A percentile compares a stretch with the other conserved stretches of the same genome.
Evolutionary conservation across 208 protist species (phyloP).

Genomic region (Crithidia thermophila): DNA sequence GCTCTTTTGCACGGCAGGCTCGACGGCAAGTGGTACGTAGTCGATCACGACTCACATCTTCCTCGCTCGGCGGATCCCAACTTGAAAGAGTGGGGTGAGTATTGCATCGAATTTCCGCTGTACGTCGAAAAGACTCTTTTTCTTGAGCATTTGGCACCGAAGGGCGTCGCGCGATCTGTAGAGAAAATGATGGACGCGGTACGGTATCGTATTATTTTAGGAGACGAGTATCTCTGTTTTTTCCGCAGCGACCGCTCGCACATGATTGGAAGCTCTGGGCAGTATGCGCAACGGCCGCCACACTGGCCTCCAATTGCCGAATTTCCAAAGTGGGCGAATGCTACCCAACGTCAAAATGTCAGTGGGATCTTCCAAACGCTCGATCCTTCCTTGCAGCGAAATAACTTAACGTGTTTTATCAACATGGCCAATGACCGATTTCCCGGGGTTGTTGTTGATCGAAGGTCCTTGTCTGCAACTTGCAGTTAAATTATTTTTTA

Average conservation of each 20-base stretch:
- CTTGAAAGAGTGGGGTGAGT: constrained; percentile 7
- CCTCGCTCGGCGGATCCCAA: constrained; percentile 1
- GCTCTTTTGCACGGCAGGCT: constrained; percentile 9
- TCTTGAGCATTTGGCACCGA: neutral
- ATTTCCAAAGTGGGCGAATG: neutral
- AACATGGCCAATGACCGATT: constrained; percentile 36
- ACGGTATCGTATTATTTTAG: constrained; percentile 29
- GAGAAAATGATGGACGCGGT: constrained; percentile 21
- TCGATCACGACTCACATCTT: constrained; percentile 40
- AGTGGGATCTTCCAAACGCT: neutral
- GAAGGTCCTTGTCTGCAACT: constrained; percentile 22
- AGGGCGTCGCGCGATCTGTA: neutral
- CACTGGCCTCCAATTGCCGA: constrained; percentile 18
- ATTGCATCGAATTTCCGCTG: constrained; percentile 28
- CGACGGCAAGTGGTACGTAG: constrained; percentile 23
- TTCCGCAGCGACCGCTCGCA: constrained; percentile 44
- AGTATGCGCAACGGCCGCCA: constrained; percentile 25
- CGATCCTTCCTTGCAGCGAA: neutral
- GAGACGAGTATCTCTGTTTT: constrained; percentile 34
- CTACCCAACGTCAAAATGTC: neutral
- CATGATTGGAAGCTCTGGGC: constrained; percentile 26
- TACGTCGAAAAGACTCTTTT: constrained; percentile 32
- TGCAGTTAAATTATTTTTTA: too few relatives aligned
- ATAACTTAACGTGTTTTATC: constrained; percentile 49
- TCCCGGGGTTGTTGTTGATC: constrained; percentile 31